These are phyloP conservation scores for Syncephalastrum racemosum DNA, from an alignment of 371 early-diverging fungal genomes.

Conservation along the genomic window DNA sequence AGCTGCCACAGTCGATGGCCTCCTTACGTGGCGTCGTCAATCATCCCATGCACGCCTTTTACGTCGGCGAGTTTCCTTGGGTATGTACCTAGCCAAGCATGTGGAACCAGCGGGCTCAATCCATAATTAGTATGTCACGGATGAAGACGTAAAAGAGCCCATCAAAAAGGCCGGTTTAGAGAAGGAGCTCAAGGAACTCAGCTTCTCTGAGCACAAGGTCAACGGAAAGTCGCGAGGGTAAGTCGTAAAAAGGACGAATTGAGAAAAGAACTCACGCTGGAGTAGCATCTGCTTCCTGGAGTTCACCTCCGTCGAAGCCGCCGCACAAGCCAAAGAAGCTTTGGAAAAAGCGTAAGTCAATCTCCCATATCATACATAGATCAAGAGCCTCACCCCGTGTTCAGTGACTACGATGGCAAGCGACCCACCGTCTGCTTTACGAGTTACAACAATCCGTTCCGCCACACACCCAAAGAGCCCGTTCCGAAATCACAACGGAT, in stretches of 20 bases:
- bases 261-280: not conserved
- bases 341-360: conserved; percentile 43
- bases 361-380: conserved; percentile 1
- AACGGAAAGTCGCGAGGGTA: conserved; percentile 70
- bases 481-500: conserved; percentile 27
- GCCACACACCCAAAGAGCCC: conserved; percentile 48
- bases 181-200: conserved; percentile 43
- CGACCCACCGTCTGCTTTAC: conserved; percentile 34
- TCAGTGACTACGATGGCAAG: conserved; percentile 42
- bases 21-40: conserved; percentile 29
- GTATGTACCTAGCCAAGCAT: conserved; percentile 20
- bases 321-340: conserved; percentile 36
- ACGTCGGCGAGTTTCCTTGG: conserved; percentile 54
- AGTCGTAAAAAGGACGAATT: not conserved
- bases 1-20: conserved; percentile 27
- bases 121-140: conserved; percentile 52
- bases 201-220: conserved; percentile 63
- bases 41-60: conserved; percentile 42
- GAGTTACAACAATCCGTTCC: conserved; percentile 46
- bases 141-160: conserved; percentile 44
- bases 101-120: too few species aligned
- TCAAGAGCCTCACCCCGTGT: not conserved
- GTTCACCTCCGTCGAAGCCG: conserved; percentile 42
- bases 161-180: conserved; percentile 41
- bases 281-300: conserved; percentile 51